Conservation (phyloP, 116 monocot species). For the Dioscorea cayenensis region DNA sequence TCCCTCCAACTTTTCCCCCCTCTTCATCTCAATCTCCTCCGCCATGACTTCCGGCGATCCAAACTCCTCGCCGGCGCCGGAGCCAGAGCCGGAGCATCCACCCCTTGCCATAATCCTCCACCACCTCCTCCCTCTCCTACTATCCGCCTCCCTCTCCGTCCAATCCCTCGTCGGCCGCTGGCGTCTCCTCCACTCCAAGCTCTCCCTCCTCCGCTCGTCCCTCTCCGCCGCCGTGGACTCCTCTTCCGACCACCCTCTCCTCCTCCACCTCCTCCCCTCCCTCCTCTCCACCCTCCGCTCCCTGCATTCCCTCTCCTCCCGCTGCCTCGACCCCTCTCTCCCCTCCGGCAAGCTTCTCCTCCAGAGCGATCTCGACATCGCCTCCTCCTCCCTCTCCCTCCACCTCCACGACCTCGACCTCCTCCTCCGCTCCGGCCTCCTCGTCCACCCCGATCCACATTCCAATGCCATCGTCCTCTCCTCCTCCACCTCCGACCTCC, state of each 20-base stretch:
- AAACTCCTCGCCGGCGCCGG: constrained; percentile 1
- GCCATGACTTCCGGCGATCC: constrained; percentile 1
- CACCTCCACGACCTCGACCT: constrained; percentile 60
- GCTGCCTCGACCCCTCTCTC: constrained; percentile 46
- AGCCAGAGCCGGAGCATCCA: too few species aligned
- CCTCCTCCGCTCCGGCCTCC: constrained; percentile 54
- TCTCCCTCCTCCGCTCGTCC: constrained; percentile 37
- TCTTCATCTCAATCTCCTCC: not conserved
- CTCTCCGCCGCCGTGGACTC: constrained; percentile 28
- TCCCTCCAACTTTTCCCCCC: not conserved
- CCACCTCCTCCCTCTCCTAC: constrained; percentile 49
- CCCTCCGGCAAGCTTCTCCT: constrained; percentile 58
- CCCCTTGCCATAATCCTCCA: constrained; percentile 25
- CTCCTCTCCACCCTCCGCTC: constrained; percentile 36
- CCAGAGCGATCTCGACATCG: constrained; percentile 75
- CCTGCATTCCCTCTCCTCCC: constrained; percentile 44
- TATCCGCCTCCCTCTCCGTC: constrained; percentile 41
- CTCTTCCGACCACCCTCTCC: constrained; percentile 42
- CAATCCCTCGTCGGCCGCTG: constrained; percentile 45
- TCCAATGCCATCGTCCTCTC: constrained; percentile 59
- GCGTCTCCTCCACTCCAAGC: constrained; percentile 50
- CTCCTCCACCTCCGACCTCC: constrained; percentile 40
- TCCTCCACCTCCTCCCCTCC: constrained; percentile 42
- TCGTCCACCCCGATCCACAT: constrained; percentile 2
- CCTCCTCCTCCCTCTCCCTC: constrained; percentile 48